Evolutionary conservation across 2,329 filamentous ascomycete genomes (phyloP), one percentile per base, ranked within the genome.

Genomic region (Neurospora sp.): DNA sequence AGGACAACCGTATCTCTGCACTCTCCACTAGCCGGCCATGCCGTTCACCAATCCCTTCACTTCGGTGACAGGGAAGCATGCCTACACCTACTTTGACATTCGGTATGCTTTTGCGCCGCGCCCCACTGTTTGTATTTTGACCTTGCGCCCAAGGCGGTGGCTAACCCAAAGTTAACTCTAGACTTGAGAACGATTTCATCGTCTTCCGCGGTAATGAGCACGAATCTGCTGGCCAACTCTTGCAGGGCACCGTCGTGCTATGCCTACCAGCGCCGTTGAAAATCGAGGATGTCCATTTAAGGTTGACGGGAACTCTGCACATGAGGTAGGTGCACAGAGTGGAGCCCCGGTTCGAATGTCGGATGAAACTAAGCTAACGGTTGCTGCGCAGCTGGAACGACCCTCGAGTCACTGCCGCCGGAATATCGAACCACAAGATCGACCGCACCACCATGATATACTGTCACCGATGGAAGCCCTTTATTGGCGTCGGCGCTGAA

Each of bases 141-240:
- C n/a, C 17, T 36, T n/a, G 67, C 33, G 39, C 43, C 19, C 28
- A 33, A 10, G 38, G 39, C 19, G n/a, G 58, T 28, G 66, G 36
- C 67, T 71, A 52, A 71, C 46, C 33, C 67, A 73, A 67, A 71
- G 68, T 19, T 33, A 19, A 38, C 66, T 19, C 76, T 13, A 93
- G 92, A 68, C 86, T 94, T 71, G 91, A 94, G 68, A 90, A 91
- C 76, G 90, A 93, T 76, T 91, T 94, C 70, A 87, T 95, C 71
- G 89, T 95, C 38, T 90, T 96, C 73, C 89, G 92, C 68, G 92
- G 92, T 71, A 86, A 82, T 74, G 89, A 92, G 70, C 85, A 91
- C 78, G 92, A 95, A 77, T 91, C 92, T 66, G 87, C 91, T 62
- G 92, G 90, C 72, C 91, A 93, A 76, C 81, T 92, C 69, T 81